Evolutionary conservation across 2,329 filamentous ascomycete species (phyloP), one percentile per base, ranked within the genome.

Genomic region (Colletotrichum somersetense): DNA sequence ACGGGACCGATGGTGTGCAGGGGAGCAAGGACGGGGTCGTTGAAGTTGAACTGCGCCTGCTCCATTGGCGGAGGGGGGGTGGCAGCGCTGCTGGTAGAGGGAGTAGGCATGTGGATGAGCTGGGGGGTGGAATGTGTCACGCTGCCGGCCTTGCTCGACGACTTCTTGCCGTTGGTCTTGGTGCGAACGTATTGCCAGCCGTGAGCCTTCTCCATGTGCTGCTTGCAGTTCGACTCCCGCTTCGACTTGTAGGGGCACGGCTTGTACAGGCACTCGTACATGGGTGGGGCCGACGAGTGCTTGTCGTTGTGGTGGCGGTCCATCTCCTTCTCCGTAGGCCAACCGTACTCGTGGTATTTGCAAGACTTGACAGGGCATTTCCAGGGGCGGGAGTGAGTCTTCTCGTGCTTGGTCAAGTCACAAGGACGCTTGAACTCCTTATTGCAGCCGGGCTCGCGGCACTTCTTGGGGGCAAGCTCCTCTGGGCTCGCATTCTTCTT

Each of bases 191-290:
- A 98, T n/a, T 88, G 87, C 92, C 94, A 97, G 71, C 92, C 91
- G 78, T 98, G 95, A 0, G 94, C 92, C 83, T 98, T 98, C 85
- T 98, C 96, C 95, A 98, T 98, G 83, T 98, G 95, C 82, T 98
- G 96, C 81, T 98, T 98, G 89, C 94, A 97, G 82, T 98, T 98
- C 74, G 93, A 96, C 84, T 97, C 93, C 71, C 95, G 92, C 87
- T 98, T 98, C 14, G 95, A 97, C 79, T 94, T 93, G 85, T 98
- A 98, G 0, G 93, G 91, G 87, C 96, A 98, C 33, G 92, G 92
- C 77, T 91, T 88, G 83, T 89, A 98, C 59, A 91, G 84, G 83
- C 96, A 99, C 83, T 93, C 91, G 82, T 91, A 97, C 85, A 97
- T 91, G 55, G 91, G 87, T 5, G 96, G 95, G 44, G 91, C 87